Evolutionary conservation across 169 alveolate species (phyloP).

Genomic region (Plasmodium berghei): DNA sequence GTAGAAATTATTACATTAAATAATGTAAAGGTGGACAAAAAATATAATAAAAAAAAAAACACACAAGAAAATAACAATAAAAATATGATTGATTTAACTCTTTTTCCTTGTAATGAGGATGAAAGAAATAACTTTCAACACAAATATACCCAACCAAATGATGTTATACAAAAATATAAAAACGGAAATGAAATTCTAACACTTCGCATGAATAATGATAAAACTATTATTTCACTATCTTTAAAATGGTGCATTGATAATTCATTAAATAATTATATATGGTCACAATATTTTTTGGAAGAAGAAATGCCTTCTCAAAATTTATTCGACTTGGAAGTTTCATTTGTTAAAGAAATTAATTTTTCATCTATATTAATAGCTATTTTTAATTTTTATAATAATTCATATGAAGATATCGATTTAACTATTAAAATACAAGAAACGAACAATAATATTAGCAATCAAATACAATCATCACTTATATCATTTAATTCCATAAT

Average conservation of each 20-base stretch:
- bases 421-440: slow-evolving; percentile 45
- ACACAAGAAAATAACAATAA: background rate
- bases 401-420: slow-evolving; percentile 50
- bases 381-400: slow-evolving; percentile 35
- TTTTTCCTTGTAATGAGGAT: background rate
- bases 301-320: slow-evolving; percentile 43
- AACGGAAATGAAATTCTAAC: slow-evolving; percentile 2
- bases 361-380: slow-evolving; percentile 45
- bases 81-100: background rate
- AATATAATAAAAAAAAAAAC: background rate
- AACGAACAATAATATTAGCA: background rate
- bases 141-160: background rate
- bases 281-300: slow-evolving; percentile 63
- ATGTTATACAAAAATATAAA: slow-evolving; percentile 5
- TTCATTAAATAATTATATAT: slow-evolving; percentile 33
- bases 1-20: slow-evolving; percentile 23
- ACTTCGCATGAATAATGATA: slow-evolving; percentile 25
- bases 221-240: slow-evolving; percentile 48
- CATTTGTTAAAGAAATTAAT: slow-evolving; percentile 69
- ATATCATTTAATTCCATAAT: slow-evolving; percentile 47
- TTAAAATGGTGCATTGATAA: slow-evolving; percentile 57
- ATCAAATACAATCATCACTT: slow-evolving; percentile 14
- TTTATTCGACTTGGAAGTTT: slow-evolving; percentile 34
- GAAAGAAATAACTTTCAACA: background rate
- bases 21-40: slow-evolving; percentile 1